Conservation (phyloP, 1,284 basidiomycete genomes). For the Limonomyces culmigenus region DNA sequence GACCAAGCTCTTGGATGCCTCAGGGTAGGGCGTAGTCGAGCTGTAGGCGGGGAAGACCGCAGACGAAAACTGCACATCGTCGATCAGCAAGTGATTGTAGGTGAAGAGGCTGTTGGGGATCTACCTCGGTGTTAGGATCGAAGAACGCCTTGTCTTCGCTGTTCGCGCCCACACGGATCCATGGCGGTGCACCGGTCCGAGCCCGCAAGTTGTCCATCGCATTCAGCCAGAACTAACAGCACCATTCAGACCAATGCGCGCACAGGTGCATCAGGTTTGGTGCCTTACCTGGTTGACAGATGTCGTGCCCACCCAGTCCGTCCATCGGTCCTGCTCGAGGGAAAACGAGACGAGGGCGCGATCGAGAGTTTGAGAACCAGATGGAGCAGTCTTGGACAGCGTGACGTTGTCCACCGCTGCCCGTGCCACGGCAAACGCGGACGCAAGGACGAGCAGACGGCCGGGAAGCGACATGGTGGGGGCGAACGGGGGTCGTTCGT, state of each 20-base stretch:
- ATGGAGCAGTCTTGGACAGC: background rate
- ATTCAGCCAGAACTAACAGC: constrained; percentile 42
- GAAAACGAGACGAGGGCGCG: constrained; percentile 14
- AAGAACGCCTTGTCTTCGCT: constrained; percentile 30
- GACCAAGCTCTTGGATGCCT: constrained; percentile 33
- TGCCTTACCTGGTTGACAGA: constrained; percentile 30
- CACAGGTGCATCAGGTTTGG: too few relatives aligned
- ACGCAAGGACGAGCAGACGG: background rate
- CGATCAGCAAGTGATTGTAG: background rate
- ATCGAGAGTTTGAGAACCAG: background rate
- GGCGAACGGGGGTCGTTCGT: background rate
- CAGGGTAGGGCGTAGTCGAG: background rate
- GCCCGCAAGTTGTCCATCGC: constrained; percentile 33
- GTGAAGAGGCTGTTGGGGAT: too few relatives aligned
- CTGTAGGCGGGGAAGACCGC: background rate
- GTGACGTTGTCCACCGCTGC: background rate
- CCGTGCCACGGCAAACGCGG: background rate
- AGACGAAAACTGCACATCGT: background rate
- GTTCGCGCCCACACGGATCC: constrained; percentile 44
- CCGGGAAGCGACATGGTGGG: background rate
- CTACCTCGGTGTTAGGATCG: background rate
- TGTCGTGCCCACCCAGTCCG: constrained; percentile 38
- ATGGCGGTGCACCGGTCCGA: constrained; percentile 37
- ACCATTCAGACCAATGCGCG: too few relatives aligned
- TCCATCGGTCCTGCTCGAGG: constrained; percentile 54